Evolutionary conservation across 345 rosid genomes (phyloP), one percentile per base, ranked within the genome.

Genomic region (Mallotus nudiflorus): DNA sequence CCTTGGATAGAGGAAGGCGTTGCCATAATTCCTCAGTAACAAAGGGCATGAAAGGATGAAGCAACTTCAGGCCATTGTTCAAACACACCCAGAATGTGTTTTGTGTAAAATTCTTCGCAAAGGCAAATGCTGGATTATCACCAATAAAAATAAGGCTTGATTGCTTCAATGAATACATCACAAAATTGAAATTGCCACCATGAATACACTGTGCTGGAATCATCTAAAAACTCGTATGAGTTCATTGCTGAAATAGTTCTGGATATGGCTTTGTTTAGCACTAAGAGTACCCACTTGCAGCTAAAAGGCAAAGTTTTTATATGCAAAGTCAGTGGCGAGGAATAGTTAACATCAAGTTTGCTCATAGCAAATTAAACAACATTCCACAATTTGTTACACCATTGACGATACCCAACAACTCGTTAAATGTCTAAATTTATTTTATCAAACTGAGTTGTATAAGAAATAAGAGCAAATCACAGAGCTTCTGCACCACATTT

Each of bases 111-210:
- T 71, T 82, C 79, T 86, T 87, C 72, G 89, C 92, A 49, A 89
- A 81, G 60, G 87, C 79, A 82, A 84, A 92, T 22, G 72, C 28
- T 10, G 83, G 72, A 70, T 81, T 77, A 75, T 84, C 88, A 42
- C 88, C 86, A 70, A 82, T 27, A n/a, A 74, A 95, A 95, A 74
- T 92, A 90, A 44, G 96, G 97, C 68, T 92, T 92, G 82, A 85
- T 86, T 62, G 89, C 90, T 82, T 95, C 99, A 66, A 94, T 92
- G 74, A 84, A 94, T 71, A 90, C 90, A 78, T 94, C 97, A 68
- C 98, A 94, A 68, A 94, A 95, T 76, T 92, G 92, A 68, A 92
- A 92, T 42, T 90, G 97, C 99, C 97, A 95, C 99, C 99, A 95
- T 10, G 92, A 90, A 74, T 92, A 91, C 44, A 90, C 84, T 11